Evolutionary conservation across 768 basidiomycete species (phyloP).

Genomic region (Trametes cingulata): DNA sequence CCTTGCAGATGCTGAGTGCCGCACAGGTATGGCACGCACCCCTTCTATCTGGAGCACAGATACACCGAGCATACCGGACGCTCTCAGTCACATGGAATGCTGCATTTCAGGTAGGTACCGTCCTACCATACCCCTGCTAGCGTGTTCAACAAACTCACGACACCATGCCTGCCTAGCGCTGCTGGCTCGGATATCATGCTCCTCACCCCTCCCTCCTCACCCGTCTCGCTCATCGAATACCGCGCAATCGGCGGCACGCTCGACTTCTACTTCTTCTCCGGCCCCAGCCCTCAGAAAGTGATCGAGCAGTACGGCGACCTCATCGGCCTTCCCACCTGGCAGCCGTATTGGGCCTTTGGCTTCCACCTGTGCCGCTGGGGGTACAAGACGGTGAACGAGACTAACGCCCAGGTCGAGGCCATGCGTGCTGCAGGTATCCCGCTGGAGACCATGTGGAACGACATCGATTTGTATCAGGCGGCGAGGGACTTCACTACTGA

Average conservation of each 20-base stretch:
- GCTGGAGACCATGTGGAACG: constrained; percentile 81
- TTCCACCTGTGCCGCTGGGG: constrained; percentile 76
- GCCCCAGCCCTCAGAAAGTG: constrained; percentile 48
- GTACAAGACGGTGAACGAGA: constrained; percentile 53
- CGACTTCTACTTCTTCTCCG: constrained; percentile 75
- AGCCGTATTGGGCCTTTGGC: constrained; percentile 75
- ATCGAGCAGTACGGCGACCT: constrained; percentile 68
- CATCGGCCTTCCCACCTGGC: constrained; percentile 68
- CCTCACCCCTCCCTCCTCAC: constrained; percentile 53
- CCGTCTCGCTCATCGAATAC: constrained; percentile 66
- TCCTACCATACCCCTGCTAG: too few species aligned
- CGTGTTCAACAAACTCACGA: too few species aligned
- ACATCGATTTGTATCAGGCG: constrained; percentile 75
- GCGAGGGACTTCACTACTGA: constrained; percentile 69
- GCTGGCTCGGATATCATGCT: constrained; percentile 75
- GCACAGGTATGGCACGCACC: constrained; percentile 65
- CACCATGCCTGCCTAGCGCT: constrained; percentile 41
- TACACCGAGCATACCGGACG: constrained; percentile 49
- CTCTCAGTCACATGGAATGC: constrained; percentile 72
- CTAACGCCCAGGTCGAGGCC: constrained; percentile 51
- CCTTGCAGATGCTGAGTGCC: background rate
- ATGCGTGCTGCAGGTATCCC: constrained; percentile 73
- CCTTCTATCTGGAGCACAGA: constrained; percentile 71
- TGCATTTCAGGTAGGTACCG: constrained; percentile 57
- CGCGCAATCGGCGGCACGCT: constrained; percentile 71